Percentiles rank a stretch among this genome's conserved stretches.
Evolutionary conservation across 2,329 filamentous ascomycete species (phyloP).

Genomic region (Diaporthe citrichinensis): DNA sequence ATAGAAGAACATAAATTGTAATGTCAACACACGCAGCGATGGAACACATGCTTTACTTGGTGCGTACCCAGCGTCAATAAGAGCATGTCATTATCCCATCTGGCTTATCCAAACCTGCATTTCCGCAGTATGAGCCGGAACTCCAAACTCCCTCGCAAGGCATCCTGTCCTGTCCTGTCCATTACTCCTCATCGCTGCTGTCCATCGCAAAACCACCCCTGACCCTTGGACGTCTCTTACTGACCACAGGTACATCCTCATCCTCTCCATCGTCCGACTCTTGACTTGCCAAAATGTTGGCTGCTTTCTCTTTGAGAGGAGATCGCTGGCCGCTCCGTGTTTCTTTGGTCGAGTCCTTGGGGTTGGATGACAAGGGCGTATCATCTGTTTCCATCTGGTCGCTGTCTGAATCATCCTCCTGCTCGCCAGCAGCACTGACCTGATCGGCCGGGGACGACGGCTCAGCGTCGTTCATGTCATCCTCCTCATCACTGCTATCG

Average conservation of each 20-base stretch:
- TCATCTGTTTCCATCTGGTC: constrained; percentile 46
- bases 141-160: constrained; percentile 21
- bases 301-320: constrained; percentile 35
- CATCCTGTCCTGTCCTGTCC: no score
- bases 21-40: constrained; percentile 15
- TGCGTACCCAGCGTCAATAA: neutral
- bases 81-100: neutral
- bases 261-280: constrained; percentile 36
- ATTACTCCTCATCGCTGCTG: constrained; percentile 41
- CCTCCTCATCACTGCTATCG: constrained; percentile 52
- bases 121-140: neutral
- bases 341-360: constrained; percentile 1
- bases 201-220: constrained; percentile 38
- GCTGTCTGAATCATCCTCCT: constrained; percentile 45
- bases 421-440: constrained; percentile 14
- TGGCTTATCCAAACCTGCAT: neutral
- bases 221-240: constrained; percentile 37
- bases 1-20: constrained; percentile 21
- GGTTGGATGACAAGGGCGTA: constrained; percentile 39
- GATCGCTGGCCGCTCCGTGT: neutral
- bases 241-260: constrained; percentile 27
- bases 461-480: constrained; percentile 43
- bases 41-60: neutral
- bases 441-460: constrained; percentile 13
- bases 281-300: constrained; percentile 17